Conservation (phyloP, 768 basidiomycete species). For the Candolleomyces aberdarensis region DNA sequence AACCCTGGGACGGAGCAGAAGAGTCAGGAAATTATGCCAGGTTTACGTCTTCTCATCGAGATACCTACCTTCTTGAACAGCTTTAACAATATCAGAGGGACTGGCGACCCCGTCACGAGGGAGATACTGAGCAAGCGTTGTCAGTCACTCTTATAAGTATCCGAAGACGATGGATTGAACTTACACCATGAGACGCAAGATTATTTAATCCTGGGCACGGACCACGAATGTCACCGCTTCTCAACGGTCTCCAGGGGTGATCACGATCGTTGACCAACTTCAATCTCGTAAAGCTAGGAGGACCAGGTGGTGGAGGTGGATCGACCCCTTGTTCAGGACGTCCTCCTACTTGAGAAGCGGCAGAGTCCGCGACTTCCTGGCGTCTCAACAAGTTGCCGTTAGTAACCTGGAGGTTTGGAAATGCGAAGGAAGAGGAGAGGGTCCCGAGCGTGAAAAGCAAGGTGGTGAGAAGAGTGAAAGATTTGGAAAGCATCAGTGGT, state of each 20-base stretch:
- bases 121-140: conserved; percentile 7
- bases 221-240: background rate
- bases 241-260: conserved; percentile 18
- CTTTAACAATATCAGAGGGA: conserved; percentile 11
- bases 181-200: conserved; percentile 18
- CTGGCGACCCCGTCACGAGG: conserved; percentile 14
- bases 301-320: conserved; percentile 5
- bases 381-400: no score
- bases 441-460: no score
- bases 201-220: background rate
- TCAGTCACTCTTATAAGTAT: background rate
- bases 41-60: no score
- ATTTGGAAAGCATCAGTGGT: no score
- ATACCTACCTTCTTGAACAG: conserved; percentile 14
- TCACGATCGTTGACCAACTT: conserved; percentile 11
- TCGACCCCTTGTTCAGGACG: background rate
- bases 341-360: no score
- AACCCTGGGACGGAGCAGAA: conserved; percentile 2
- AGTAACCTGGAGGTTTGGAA: no score
- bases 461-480: no score
- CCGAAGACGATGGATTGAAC: background rate
- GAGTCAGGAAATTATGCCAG: background rate
- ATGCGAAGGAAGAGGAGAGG: no score
- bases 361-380: no score
- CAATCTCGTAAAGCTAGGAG: conserved; percentile 7